Evolutionary conservation across 306 rosid genomes (phyloP).

Genomic region (Hippophae tibetana): DNA sequence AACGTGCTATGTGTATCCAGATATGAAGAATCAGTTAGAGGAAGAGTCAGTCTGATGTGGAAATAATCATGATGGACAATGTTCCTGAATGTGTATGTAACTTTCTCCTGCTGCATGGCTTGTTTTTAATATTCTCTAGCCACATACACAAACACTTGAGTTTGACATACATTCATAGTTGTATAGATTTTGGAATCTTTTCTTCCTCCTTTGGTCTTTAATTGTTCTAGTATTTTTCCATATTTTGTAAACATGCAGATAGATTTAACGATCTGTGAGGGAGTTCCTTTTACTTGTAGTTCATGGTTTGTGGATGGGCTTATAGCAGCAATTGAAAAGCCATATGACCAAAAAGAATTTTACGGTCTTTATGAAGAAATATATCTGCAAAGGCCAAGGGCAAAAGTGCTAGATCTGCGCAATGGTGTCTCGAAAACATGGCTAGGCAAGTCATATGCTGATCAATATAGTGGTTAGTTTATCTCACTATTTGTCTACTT

Average conservation of each 20-base stretch:
- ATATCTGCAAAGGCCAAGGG: constrained; percentile 7
- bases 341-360: constrained; percentile 38
- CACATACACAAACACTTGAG: not conserved
- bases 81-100: constrained; percentile 32
- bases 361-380: constrained; percentile 10
- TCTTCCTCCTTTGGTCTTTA: not conserved
- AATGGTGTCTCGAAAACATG: constrained; percentile 16
- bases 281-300: constrained; percentile 9
- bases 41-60: constrained; percentile 29
- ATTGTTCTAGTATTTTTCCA: constrained; percentile 16
- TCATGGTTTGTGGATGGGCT: constrained; percentile 46
- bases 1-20: constrained; percentile 1
- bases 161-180: not conserved
- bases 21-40: constrained; percentile 11
- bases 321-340: constrained; percentile 42
- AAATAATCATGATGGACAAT: constrained; percentile 24
- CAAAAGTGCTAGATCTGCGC: constrained; percentile 28
- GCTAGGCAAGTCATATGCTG: constrained; percentile 39
- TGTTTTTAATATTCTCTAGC: constrained; percentile 2
- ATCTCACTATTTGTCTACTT: not conserved
- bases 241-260: constrained; percentile 24
- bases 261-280: not conserved
- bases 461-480: constrained; percentile 44
- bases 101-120: constrained; percentile 6
- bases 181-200: not conserved